Percentiles rank a stretch among this genome's conserved stretches.
Evolutionary conservation across 768 basidiomycete species (phyloP).

Genomic region (Suillus fuscotomentosus): DNA sequence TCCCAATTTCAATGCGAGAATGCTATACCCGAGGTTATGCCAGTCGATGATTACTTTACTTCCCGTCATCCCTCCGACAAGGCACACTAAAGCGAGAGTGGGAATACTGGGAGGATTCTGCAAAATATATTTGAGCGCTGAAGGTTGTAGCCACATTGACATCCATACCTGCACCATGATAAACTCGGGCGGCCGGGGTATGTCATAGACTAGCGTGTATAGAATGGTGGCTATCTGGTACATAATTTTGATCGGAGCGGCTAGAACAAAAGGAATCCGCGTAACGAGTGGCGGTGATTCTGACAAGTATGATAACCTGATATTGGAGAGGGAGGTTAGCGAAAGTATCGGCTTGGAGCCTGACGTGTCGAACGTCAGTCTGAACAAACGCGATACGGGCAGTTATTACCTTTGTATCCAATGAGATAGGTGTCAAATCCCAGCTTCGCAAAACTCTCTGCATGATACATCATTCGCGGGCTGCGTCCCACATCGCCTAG

Average conservation of each 20-base stretch:
- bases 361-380: conserved; percentile 30
- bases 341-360: conserved; percentile 78
- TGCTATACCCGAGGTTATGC: conserved; percentile 97
- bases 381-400: background rate
- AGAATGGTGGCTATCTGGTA: conserved; percentile 69
- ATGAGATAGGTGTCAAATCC: conserved; percentile 79
- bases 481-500: conserved; percentile 95
- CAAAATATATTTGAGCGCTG: background rate
- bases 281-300: conserved; percentile 57
- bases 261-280: conserved; percentile 61
- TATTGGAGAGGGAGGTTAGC: conserved; percentile 61
- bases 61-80: conserved; percentile 63
- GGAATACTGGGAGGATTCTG: conserved; percentile 98
- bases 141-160: background rate
- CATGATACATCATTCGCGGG: conserved; percentile 99
- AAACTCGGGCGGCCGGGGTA: conserved; percentile 72
- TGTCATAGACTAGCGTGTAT: conserved; percentile 53
- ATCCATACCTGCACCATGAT: conserved; percentile 83
- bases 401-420: conserved; percentile 74
- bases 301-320: conserved; percentile 66
- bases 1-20: conserved; percentile 83
- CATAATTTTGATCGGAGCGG: conserved; percentile 79
- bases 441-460: conserved; percentile 83
- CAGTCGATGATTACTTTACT: conserved; percentile 96
- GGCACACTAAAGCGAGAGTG: conserved; percentile 82